Base-by-base conservation (phyloP, 257 asterid genomes). In the Scutellaria minor region DNA sequence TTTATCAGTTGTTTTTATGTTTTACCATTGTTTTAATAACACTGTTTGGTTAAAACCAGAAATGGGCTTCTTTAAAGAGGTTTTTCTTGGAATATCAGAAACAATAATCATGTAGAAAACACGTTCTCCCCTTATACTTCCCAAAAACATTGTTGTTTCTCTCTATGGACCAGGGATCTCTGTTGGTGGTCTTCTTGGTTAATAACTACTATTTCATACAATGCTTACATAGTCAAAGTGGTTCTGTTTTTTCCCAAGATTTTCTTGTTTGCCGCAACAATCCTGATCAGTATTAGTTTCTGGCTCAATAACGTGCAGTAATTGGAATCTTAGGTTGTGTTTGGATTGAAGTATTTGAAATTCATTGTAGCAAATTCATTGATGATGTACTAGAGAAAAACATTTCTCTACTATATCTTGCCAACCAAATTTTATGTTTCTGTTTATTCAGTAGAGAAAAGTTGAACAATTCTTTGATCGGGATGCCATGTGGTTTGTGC, bases 401-500 rank as follows among this genome's bases (percentile, higher is more conserved):
- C 5, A 4, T 31, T 31, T 31, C 37, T 31, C 37, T 31, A 31
- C 37, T 31, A 31, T 4, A 31, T 31, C 3, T 31, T 31, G 5
- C 37, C 37, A 14, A 18, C 6, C 13, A 59, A 46, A 13, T 10
- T 31, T 1, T 15, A 14, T 22, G 63, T 9, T 42, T 18, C 61
- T 7, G 35, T 56, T 40, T 37, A 44, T n/a, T 20, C 46, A 14
- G 13, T 39, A 50, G 44, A 6, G 22, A 48, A 48, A 10, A 31
- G 3, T 27, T 41, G 22, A 12, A 63, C 60, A 22, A 18, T 45
- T 59, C 1, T 42, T 68, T 20, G 18, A 50, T 56, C 2, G 1
- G 45, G 48, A 56, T 64, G 58, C 56, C 14, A 40, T 22, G 15
- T 54, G 74, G 50, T 22, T 47, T 22, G 15, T 54, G 77, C 56